phyloP scores from a whole-genome alignment of 179 eudicot species.

The Carnegiea gigantea region DNA sequence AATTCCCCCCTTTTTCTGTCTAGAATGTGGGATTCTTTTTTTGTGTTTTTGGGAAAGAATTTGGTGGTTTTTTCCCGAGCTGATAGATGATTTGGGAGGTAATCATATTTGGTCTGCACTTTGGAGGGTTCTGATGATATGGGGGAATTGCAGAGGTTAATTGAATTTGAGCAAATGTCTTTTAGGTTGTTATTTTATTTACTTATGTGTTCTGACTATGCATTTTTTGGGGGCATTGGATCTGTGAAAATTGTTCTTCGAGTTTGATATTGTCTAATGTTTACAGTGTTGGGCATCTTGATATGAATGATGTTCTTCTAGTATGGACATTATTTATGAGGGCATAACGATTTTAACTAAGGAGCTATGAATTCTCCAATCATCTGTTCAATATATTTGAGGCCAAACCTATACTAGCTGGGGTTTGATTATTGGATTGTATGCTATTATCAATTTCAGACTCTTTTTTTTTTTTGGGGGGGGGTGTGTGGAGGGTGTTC shows the following conservation, averaged over 20 bases:
- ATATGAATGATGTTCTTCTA: background rate
- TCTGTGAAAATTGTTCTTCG: background rate
- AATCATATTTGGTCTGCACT: background rate
- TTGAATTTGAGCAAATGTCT: background rate
- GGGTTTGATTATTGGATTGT: background rate
- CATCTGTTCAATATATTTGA: background rate
- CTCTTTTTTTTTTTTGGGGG: background rate
- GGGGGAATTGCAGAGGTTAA: background rate
- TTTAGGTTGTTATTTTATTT: background rate
- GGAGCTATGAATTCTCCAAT: background rate
- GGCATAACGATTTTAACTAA: background rate
- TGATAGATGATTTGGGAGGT: background rate
- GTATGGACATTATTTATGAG: background rate
- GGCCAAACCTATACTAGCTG: background rate
- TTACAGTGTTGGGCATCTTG: background rate
- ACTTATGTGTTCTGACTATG: background rate
- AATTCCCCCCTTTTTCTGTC: background rate
- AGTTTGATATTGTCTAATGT: background rate
- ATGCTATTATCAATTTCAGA: background rate
- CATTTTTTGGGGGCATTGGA: background rate
- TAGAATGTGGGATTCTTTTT: too few relatives aligned
- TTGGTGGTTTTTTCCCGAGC: background rate
- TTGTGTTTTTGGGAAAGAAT: background rate
- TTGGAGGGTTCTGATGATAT: background rate
- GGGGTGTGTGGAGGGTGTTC: background rate